A percentile compares a stretch with the other conserved stretches of the same genome.
These are phyloP conservation scores for Conoideocrella luteorostrata DNA, from an alignment of 2,329 filamentous ascomycete species.

Conservation along the genomic window DNA sequence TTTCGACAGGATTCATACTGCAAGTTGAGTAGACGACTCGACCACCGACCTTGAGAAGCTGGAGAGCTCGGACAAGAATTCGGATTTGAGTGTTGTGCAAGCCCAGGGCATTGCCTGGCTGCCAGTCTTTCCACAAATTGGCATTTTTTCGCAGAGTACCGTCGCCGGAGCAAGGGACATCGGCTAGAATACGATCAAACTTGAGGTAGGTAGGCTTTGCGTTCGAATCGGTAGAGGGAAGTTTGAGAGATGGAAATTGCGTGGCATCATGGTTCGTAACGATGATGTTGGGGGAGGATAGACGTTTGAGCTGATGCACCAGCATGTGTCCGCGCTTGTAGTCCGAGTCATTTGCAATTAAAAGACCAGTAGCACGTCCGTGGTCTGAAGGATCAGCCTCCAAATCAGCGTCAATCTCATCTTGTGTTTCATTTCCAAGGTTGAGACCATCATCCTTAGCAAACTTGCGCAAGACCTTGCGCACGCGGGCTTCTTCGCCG, in stretches of 20 bases:
- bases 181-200: constrained; percentile 92
- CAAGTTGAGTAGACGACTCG: constrained; percentile 97
- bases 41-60: constrained; percentile 93
- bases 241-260: constrained; percentile 84
- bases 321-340: constrained; percentile 97
- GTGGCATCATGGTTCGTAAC: constrained; percentile 98
- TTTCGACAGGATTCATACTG: constrained; percentile 97
- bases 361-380: constrained; percentile 80
- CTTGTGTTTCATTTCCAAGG: constrained; percentile 39
- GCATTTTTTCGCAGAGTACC: constrained; percentile 91
- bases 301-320: constrained; percentile 93
- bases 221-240: constrained; percentile 55
- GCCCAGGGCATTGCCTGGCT: constrained; percentile 76
- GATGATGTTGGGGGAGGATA: constrained; percentile 92
- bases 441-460: constrained; percentile 55
- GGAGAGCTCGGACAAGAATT: constrained; percentile 84
- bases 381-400: constrained; percentile 61
- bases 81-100: constrained; percentile 81
- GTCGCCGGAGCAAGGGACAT: constrained; percentile 95
- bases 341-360: constrained; percentile 94
- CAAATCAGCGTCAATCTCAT: constrained; percentile 45
- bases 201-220: constrained; percentile 70
- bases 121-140: constrained; percentile 94
- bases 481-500: constrained; percentile 83
- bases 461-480: constrained; percentile 60